Percentiles rank a stretch among this genome's conserved stretches.
Evolutionary conservation across 768 basidiomycete species (phyloP).

Genomic region (Boletus tylopilopsis): DNA sequence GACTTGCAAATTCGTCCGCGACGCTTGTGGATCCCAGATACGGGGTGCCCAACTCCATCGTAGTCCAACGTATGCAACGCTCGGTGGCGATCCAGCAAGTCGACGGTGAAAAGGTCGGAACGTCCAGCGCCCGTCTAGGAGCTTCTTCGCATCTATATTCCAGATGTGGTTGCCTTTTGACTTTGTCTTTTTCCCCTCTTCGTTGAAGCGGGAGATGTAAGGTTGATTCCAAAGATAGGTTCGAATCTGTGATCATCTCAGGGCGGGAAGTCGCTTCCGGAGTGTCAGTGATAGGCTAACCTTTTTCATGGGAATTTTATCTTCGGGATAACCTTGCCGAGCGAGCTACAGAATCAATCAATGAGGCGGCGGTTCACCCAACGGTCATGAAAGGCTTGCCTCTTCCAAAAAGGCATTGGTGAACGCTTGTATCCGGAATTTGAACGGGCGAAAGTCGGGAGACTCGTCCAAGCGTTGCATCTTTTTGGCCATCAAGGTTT

Average conservation of each 20-base stretch:
- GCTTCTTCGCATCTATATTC: constrained; percentile 95
- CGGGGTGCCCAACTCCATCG: constrained; percentile 89
- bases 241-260: constrained; percentile 56
- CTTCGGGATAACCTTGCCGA: constrained; percentile 83
- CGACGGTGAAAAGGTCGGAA: constrained; percentile 88
- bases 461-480: constrained; percentile 98
- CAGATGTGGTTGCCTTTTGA: constrained; percentile 99
- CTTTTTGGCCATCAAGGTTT: constrained; percentile 98
- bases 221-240: constrained; percentile 96
- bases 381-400: constrained; percentile 39
- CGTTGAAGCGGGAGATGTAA: constrained; percentile 95
- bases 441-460: constrained; percentile 96
- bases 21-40: constrained; percentile 95
- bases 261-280: constrained; percentile 9
- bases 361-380: neutral
- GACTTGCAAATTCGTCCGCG: constrained; percentile 75
- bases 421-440: constrained; percentile 98
- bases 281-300: constrained; percentile 37
- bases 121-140: constrained; percentile 70
- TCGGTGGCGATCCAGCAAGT: constrained; percentile 79
- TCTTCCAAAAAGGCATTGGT: constrained; percentile 94
- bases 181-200: constrained; percentile 98
- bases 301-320: constrained; percentile 97
- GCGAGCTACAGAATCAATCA: constrained; percentile 54
- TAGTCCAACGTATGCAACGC: constrained; percentile 76